Conservation (phyloP, 768 basidiomycete genomes). For the Suillus weaverae region DNA sequence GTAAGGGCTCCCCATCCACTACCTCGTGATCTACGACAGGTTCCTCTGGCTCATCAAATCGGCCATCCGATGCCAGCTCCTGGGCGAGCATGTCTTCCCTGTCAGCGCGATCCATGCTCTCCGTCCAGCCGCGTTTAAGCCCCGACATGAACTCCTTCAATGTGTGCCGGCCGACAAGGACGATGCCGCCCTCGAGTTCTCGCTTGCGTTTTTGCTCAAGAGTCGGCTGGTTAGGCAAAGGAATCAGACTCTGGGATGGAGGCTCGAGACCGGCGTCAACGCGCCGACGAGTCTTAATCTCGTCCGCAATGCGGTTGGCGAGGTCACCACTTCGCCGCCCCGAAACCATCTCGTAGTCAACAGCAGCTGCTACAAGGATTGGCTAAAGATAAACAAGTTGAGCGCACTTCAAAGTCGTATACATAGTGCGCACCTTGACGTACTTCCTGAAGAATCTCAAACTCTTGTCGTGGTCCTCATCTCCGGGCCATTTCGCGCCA, state of each 20-base stretch:
- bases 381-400: conserved; percentile 55
- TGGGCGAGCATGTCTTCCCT: conserved; percentile 69
- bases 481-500: conserved; percentile 90
- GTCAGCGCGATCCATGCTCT: conserved; percentile 65
- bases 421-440: conserved; percentile 73
- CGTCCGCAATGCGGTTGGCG: conserved; percentile 69
- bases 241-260: conserved; percentile 39
- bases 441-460: conserved; percentile 94
- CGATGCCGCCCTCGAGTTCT: conserved; percentile 78
- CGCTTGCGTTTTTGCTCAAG: conserved; percentile 52
- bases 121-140: conserved; percentile 81
- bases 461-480: conserved; percentile 85
- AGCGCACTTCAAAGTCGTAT: conserved; percentile 12
- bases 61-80: conserved; percentile 67
- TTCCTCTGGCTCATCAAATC: conserved; percentile 70
- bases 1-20: conserved; percentile 40
- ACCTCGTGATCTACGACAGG: conserved; percentile 23
- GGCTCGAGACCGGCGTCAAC: conserved; percentile 62
- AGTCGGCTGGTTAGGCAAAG: conserved; percentile 54
- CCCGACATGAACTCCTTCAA: conserved; percentile 96
- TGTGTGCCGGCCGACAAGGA: conserved; percentile 85
- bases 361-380: conserved; percentile 87
- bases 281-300: conserved; percentile 71
- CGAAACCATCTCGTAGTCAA: conserved; percentile 85
- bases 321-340: conserved; percentile 88